Evolutionary conservation across 2,329 filamentous ascomycete species (phyloP).

Genomic region (Xylariaceae sp.): DNA sequence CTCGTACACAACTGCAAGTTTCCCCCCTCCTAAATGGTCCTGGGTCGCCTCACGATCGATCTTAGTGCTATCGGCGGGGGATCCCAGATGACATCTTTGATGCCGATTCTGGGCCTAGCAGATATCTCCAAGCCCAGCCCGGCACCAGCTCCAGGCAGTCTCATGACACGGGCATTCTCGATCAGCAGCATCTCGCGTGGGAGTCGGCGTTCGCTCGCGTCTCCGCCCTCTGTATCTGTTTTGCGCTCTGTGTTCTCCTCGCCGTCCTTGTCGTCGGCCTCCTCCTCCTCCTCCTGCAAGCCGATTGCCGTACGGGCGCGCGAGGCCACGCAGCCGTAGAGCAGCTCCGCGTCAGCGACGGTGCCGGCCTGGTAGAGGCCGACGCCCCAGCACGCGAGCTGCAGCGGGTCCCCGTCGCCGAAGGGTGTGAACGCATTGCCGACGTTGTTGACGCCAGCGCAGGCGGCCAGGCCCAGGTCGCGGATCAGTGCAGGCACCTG

Average conservation of each 20-base stretch:
- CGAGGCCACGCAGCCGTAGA: slow-evolving; percentile 38
- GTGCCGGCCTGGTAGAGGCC: slow-evolving; percentile 63
- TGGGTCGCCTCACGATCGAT: slow-evolving; percentile 21
- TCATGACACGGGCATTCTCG: slow-evolving; percentile 15
- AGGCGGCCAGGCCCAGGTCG: slow-evolving; percentile 48
- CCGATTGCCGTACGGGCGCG: slow-evolving; percentile 29
- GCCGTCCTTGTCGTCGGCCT: too few relatives aligned
- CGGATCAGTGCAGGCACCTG: slow-evolving; percentile 54
- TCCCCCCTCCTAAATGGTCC: too few relatives aligned
- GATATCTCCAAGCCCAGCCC: slow-evolving; percentile 13
- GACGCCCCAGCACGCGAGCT: slow-evolving; percentile 54
- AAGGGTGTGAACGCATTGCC: slow-evolving; percentile 69
- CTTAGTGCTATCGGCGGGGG: slow-evolving; percentile 24
- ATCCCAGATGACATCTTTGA: slow-evolving; percentile 32
- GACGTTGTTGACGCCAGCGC: slow-evolving; percentile 63
- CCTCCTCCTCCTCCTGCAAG: too few relatives aligned
- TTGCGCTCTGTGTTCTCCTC: too few relatives aligned
- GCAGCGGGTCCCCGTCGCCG: slow-evolving; percentile 58
- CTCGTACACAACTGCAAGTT: too few relatives aligned
- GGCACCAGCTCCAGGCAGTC: slow-evolving; percentile 12
- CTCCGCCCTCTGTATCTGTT: too few relatives aligned
- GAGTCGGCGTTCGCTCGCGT: too few relatives aligned
- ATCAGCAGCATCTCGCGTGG: slow-evolving; percentile 22
- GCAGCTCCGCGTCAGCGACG: slow-evolving; percentile 45
- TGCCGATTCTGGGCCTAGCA: slow-evolving; percentile 20